Conservation (phyloP, 1,139 yeast genomes). For the Fermentozyma sake region DNA sequence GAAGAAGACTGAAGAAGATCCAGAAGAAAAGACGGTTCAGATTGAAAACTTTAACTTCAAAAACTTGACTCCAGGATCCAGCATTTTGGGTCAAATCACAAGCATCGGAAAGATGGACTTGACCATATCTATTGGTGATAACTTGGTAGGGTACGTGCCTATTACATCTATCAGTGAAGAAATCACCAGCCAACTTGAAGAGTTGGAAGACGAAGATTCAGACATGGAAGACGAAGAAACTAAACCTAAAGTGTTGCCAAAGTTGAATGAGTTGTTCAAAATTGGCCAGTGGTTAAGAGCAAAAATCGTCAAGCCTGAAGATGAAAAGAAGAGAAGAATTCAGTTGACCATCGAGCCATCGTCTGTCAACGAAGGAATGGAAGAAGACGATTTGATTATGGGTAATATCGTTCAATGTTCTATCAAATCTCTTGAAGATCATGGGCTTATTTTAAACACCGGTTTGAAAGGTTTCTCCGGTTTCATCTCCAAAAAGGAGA, state of each 20-base stretch:
- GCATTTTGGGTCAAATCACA: constrained; percentile 71
- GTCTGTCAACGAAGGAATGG: constrained; percentile 57
- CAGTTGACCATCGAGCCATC: constrained; percentile 75
- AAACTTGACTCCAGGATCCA: constrained; percentile 63
- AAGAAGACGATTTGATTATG: constrained; percentile 56
- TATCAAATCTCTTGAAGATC: constrained; percentile 81
- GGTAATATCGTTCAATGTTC: constrained; percentile 74
- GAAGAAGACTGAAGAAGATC: constrained; percentile 15
- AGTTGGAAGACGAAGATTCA: constrained; percentile 40
- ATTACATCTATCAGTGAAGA: constrained; percentile 70
- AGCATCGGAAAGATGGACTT: constrained; percentile 60
- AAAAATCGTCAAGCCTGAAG: constrained; percentile 44
- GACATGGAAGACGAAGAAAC: constrained; percentile 43
- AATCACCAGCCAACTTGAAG: constrained; percentile 53
- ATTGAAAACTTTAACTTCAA: constrained; percentile 62
- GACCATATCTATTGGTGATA: constrained; percentile 75
- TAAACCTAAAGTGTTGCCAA: constrained; percentile 47
- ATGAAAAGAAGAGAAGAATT: constrained; percentile 48
- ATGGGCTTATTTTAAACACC: constrained; percentile 73
- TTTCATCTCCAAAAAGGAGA: constrained; percentile 71
- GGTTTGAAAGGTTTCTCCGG: constrained; percentile 62
- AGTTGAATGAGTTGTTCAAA: constrained; percentile 49
- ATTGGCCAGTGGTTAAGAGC: constrained; percentile 89
- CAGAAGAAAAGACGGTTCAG: constrained; percentile 27
- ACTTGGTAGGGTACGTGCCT: constrained; percentile 74